Evolutionary conservation across 1,284 basidiomycete genomes (phyloP), one percentile per base, ranked within the genome.

Genomic region (Trametes polyzona): DNA sequence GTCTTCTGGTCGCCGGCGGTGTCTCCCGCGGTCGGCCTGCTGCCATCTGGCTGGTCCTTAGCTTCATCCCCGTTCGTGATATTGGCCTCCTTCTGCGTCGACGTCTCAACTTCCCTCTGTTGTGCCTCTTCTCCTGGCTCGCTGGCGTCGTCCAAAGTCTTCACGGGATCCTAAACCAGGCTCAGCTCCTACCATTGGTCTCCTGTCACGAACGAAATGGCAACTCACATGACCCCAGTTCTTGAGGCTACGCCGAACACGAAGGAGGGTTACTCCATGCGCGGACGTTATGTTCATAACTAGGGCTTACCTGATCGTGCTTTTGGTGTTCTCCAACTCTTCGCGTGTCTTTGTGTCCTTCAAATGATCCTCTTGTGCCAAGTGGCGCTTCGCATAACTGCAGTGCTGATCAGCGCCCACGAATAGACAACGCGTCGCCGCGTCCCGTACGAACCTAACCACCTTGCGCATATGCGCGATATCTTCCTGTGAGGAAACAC

Each of bases 401-500:
- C 35, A 24, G 17, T n/a, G 30, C 24, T 9, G 24, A 21, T 30
- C 4, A n/a, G 19, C 27, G n/a, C 16, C 21, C 27, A 23, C 1
- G 12, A 3, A 14, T 9, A 11, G 17, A 12, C 26, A 12, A n/a
- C 7, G 10, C 12, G 10, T 4, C 27, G 4, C 24, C 5, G 2
- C 9, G 12, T 30, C 19, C 3, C 9, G 8, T 11, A 64, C 69
- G 41, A 21, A 74, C 74, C 67, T 64, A 11, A 73, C 72, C 10
- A 76, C 74, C 51, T 74, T 75, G 27, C 70, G 65, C 67, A 75
- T 75, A 57, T 75, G 74, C 57, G 68, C 63, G 21, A 74, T 62
- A 41, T 75, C 73, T 30, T 70, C 69, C 71, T 74, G 42, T 9
- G n/a, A n/a, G n/a, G n/a, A n/a, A n/a, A 23, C 9, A 3, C 4